These are phyloP conservation scores for Leccinum pseudoinsigne DNA, from an alignment of 1,284 basidiomycete genomes.

Conservation along the genomic window DNA sequence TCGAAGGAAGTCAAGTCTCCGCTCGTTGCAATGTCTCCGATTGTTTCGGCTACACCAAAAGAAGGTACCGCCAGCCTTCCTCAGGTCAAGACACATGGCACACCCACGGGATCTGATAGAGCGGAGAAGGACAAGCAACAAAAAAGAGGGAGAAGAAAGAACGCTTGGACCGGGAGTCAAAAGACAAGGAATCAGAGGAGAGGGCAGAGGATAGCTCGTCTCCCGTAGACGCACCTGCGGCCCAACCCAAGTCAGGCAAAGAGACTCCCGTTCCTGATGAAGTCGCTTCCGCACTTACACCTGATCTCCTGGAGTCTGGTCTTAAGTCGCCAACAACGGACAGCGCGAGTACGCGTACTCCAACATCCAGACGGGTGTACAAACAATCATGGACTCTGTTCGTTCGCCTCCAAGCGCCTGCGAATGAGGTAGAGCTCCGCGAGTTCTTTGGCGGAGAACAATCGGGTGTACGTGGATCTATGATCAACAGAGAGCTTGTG, in stretches of 20 bases:
- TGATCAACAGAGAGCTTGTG: conserved; percentile 1
- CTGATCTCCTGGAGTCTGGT: conserved; percentile 40
- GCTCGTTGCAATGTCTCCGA: conserved; percentile 23
- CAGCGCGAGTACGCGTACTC: conserved; percentile 62
- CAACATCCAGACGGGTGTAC: conserved; percentile 59
- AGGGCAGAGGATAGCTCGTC: conserved; percentile 24
- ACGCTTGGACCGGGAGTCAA: conserved; percentile 35
- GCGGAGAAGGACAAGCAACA: conserved; percentile 54
- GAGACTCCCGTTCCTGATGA: conserved; percentile 39
- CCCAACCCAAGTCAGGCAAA: conserved; percentile 41
- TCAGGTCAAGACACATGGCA: conserved; percentile 40
- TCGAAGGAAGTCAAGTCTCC: conserved; percentile 35
- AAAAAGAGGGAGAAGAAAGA: conserved; percentile 57
- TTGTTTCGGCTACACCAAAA: conserved; percentile 34
- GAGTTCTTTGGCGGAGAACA: conserved; percentile 75
- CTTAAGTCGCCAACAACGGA: conserved; percentile 55
- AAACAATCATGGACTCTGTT: conserved; percentile 85
- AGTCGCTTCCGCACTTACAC: conserved; percentile 26
- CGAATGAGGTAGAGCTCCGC: conserved; percentile 68
- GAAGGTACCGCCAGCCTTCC: conserved; percentile 32
- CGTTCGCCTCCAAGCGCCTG: conserved; percentile 63
- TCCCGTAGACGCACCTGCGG: conserved; percentile 21
- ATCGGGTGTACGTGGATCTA: conserved; percentile 49
- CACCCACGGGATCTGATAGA: conserved; percentile 40
- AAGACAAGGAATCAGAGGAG: conserved; percentile 35